A percentile compares a stretch with the other conserved stretches of the same genome.
Evolutionary conservation across 331 rosid species (phyloP).

Genomic region (Pyrus hybrid): DNA sequence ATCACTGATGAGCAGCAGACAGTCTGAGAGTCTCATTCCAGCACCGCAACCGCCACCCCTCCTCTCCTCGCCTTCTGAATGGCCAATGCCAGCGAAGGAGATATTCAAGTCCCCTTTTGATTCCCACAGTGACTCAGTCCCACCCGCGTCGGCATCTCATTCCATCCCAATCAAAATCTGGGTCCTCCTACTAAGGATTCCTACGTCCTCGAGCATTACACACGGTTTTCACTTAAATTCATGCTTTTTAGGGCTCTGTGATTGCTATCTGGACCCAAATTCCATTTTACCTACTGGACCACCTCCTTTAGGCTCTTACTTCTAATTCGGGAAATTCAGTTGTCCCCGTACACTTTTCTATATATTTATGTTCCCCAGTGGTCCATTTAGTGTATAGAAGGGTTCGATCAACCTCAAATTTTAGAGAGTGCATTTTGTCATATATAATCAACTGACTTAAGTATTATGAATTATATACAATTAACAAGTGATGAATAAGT

Average conservation of each 20-base stretch:
- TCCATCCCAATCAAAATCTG: neutral
- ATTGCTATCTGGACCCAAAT: neutral
- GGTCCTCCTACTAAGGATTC: neutral
- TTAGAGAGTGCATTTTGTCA: no score
- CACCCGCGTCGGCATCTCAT: constrained; percentile 8
- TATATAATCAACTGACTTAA: no score
- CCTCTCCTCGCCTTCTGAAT: neutral
- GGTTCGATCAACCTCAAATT: neutral
- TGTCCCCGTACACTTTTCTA: neutral
- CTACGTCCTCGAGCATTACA: constrained; percentile 3
- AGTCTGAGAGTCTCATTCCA: neutral
- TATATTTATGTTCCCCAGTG: neutral
- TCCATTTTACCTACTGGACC: neutral
- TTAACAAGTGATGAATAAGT: neutral
- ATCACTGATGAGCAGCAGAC: neutral
- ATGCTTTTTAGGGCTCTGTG: neutral
- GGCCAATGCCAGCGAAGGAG: constrained; percentile 12
- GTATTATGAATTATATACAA: no score
- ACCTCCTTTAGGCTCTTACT: neutral
- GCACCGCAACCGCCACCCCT: neutral
- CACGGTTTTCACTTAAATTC: neutral
- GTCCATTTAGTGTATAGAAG: neutral
- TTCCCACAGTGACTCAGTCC: neutral
- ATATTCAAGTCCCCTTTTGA: constrained; percentile 1
- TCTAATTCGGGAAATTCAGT: neutral